Base-by-base conservation (phyloP, 441 rosid genomes). In the Viola pubescens region DNA sequence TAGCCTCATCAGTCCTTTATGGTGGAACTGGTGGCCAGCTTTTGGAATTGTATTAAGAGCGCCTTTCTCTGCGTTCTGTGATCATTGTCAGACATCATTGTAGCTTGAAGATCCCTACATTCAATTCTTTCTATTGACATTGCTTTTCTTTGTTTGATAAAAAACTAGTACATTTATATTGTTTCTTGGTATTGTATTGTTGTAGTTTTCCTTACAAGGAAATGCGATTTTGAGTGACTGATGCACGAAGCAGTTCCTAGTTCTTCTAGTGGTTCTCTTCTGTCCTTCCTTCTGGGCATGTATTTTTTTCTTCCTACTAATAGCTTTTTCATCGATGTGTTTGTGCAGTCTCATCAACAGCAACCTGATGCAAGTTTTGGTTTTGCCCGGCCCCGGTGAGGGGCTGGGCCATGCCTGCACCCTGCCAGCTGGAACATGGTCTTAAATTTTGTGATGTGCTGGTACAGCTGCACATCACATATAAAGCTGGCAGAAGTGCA, bases 301-400 rank as follows among this genome's bases (percentile, higher is more conserved):
- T 55, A 43, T 44, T 66, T 9, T n/a, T 4, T 54, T 47, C 9
- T 54, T 1, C 11, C 46, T 45, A 40, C 9, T n/a, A 26, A 26
- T 26, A 26, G 34, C 40, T 41, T 12, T n/a, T 10, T 39, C 7
- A 4, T 43, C 54, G 54, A 53, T 61, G 43, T 56, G 46, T 4
- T 39, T 66, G 2, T 75, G 54, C 79, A 77, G 88, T 72, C 82
- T 70, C 80, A 74, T 77, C 88, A 84, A 69, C 95, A 79, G 66
- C 95, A 78, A 71, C 77, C 77, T 74, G 88, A 87, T 70, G 77
- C 84, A 26, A 81, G 80, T 83, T 85, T 81, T 77, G 95, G 91
- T 73, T 78, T 85, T 72, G 89, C 95, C 82, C 95, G 89, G 89
- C 95, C 95, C 89, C 85, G 86, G n/a, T 85, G 84, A 87, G 89